phyloP scores from a whole-genome alignment of 2,329 filamentous ascomycete genomes.

The Xylaria multiplex region DNA sequence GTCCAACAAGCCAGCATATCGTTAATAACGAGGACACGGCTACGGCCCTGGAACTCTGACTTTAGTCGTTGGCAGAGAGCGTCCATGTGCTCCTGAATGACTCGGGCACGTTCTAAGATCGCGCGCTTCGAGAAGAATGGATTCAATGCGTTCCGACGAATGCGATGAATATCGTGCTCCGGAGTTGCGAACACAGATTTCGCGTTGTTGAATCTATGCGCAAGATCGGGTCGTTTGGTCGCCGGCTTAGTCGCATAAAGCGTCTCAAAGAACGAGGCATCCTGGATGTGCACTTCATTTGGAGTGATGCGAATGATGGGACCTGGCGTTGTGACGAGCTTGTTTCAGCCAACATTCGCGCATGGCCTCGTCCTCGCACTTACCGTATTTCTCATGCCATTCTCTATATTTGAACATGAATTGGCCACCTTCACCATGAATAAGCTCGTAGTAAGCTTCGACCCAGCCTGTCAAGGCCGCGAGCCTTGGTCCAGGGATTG shows the following conservation, averaged over 20 bases:
- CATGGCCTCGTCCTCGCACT: neutral
- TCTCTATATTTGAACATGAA: constrained; percentile 20
- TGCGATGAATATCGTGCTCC: constrained; percentile 7
- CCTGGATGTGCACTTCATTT: constrained; percentile 18
- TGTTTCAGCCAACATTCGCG: neutral
- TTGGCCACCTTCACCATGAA: constrained; percentile 17
- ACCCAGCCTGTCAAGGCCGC: constrained; percentile 20
- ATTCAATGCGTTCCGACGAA: constrained; percentile 11
- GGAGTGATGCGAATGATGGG: constrained; percentile 24
- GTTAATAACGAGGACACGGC: constrained; percentile 10
- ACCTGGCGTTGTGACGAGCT: neutral
- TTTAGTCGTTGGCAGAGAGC: neutral
- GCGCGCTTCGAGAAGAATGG: constrained; percentile 21
- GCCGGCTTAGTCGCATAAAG: neutral
- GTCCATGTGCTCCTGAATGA: constrained; percentile 4
- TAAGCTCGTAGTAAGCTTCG: constrained; percentile 16
- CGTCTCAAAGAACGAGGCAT: constrained; percentile 5
- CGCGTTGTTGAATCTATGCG: constrained; percentile 11
- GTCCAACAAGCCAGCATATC: constrained; percentile 8
- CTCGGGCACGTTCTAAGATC: neutral
- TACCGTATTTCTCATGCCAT: constrained; percentile 23
- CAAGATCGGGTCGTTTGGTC: neutral
- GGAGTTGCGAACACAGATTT: neutral
- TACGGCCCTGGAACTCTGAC: constrained; percentile 2
- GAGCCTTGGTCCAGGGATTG: constrained; percentile 11